phyloP scores from a whole-genome alignment of 2,329 filamentous ascomycete species.

The Didymosphaeria variabile region DNA sequence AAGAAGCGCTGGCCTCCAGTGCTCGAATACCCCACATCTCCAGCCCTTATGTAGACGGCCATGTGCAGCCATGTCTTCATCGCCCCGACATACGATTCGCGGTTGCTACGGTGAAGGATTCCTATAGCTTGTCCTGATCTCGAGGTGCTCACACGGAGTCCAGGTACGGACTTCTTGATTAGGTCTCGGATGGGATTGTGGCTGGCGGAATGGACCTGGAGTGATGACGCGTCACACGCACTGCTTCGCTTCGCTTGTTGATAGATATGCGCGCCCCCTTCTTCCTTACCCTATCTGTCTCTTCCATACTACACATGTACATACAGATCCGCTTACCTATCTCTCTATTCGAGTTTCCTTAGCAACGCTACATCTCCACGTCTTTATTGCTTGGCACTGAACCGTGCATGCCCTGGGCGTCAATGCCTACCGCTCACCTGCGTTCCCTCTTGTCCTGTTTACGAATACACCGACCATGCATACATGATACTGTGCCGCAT shows the following conservation, averaged over 20 bases:
- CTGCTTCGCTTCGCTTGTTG: slow-evolving; percentile 12
- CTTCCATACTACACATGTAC: slow-evolving; percentile 9
- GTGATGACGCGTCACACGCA: slow-evolving; percentile 5
- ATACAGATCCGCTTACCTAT: slow-evolving; percentile 2
- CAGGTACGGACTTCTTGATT: slow-evolving; percentile 6
- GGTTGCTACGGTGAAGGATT: slow-evolving; percentile 8
- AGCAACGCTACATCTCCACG: not conserved
- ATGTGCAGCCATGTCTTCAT: not conserved
- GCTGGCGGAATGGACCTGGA: not conserved
- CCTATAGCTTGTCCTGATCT: not conserved
- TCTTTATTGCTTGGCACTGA: slow-evolving; percentile 2
- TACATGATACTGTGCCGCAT: not conserved
- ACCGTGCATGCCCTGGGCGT: not conserved
- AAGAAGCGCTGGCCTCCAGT: slow-evolving; percentile 42
- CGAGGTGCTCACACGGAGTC: not conserved
- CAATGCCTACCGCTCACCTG: not conserved
- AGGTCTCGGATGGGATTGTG: not conserved
- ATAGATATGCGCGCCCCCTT: slow-evolving; percentile 6
- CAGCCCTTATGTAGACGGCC: not conserved
- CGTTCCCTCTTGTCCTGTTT: not conserved
- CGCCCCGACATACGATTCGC: slow-evolving; percentile 12
- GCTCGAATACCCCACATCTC: slow-evolving; percentile 4
- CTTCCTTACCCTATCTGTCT: not conserved
- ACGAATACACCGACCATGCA: not conserved
- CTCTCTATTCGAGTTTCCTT: not conserved